These are phyloP conservation scores for Melastoma malabathricum DNA, from an alignment of 345 rosid species.

Conservation along the genomic window DNA sequence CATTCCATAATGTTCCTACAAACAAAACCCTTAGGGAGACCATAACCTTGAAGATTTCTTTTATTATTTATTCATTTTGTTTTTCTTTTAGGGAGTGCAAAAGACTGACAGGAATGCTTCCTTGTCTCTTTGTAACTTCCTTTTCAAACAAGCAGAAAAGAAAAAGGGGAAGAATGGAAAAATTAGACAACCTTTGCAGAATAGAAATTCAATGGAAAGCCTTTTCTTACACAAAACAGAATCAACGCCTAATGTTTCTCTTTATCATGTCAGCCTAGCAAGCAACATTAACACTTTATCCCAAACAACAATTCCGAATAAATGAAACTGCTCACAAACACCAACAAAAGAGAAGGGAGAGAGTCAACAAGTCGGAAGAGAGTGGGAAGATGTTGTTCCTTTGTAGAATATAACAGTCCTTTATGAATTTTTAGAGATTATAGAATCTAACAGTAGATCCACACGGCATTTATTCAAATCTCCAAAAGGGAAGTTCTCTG, in stretches of 20 bases:
- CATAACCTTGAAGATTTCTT: not conserved
- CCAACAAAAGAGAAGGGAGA: not conserved
- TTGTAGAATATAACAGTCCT: too few species aligned
- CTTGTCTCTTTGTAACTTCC: slow-evolving; percentile 15
- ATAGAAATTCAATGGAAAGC: slow-evolving; percentile 46
- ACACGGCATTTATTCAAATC: not conserved
- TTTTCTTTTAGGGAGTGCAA: slow-evolving; percentile 5
- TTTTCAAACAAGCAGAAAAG: slow-evolving; percentile 5
- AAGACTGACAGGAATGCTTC: slow-evolving; percentile 23
- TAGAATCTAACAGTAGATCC: slow-evolving; percentile 1
- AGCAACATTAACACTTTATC: slow-evolving; percentile 50
- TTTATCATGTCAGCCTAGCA: slow-evolving; percentile 55
- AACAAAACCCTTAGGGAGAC: not conserved
- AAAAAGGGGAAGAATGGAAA: slow-evolving; percentile 9
- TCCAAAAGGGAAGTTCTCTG: not conserved
- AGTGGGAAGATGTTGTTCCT: too few species aligned
- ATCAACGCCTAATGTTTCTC: slow-evolving; percentile 36
- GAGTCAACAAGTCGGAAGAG: not conserved
- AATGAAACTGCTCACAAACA: slow-evolving; percentile 20
- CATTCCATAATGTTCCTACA: not conserved
- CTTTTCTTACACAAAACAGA: slow-evolving; percentile 34
- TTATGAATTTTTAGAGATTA: not conserved
- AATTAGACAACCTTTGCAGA: slow-evolving; percentile 19
- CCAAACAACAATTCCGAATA: slow-evolving; percentile 21
- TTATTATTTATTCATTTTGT: not conserved